A percentile compares a stretch with the other conserved stretches of the same genome.
Conservation (phyloP, 306 rosid genomes). For the Alnus rubra region DNA sequence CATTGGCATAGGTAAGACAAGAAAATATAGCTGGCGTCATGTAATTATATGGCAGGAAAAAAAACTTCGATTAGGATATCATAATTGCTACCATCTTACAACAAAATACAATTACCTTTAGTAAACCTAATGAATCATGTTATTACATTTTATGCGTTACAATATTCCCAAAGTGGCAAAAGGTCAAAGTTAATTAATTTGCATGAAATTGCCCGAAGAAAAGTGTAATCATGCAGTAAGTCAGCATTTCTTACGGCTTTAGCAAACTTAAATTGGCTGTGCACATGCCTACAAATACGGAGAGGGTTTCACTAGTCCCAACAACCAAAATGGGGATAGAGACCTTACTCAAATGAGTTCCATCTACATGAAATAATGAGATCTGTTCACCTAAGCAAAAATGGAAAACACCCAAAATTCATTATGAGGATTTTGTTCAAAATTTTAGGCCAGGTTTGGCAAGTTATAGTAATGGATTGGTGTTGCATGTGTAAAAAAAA, state of each 20-base stretch:
- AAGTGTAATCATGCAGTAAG: too few relatives aligned
- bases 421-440: not conserved
- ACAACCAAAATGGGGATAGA: not conserved
- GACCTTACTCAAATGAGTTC: not conserved
- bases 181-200: not conserved
- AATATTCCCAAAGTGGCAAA: not conserved
- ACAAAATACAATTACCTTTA: not conserved
- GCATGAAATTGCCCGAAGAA: not conserved
- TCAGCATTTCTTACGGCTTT: too few relatives aligned
- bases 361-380: not conserved
- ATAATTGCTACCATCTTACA: conserved; percentile 20
- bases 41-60: conserved; percentile 19
- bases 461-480: too few relatives aligned
- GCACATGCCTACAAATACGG: not conserved
- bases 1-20: not conserved
- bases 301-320: not conserved
- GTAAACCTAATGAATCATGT: not conserved
- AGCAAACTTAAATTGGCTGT: not conserved
- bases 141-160: not conserved
- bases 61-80: conserved; percentile 12
- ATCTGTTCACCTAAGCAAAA: not conserved
- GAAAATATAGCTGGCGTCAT: conserved; percentile 9
- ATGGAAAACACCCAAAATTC: not conserved
- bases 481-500: too few relatives aligned
- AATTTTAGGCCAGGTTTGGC: not conserved